Conservation (phyloP, 2,329 filamentous ascomycete genomes). For the Sporothrix sp. region DNA sequence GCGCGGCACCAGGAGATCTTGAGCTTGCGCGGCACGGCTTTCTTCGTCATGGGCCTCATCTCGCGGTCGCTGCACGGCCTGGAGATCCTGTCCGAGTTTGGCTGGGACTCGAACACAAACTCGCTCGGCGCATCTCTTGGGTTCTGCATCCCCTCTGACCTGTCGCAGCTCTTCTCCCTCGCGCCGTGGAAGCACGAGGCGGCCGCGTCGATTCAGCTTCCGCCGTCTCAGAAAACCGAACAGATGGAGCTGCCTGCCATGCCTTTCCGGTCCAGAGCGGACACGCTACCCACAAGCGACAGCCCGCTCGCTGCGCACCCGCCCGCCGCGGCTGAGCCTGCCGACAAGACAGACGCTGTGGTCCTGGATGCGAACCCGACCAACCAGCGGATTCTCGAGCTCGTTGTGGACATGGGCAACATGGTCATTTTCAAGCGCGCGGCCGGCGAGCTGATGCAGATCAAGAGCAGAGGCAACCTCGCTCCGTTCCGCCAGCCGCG, state of each 20-base stretch:
- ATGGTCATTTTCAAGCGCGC: constrained; percentile 86
- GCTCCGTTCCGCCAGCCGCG: constrained; percentile 64
- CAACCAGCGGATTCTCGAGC: constrained; percentile 71
- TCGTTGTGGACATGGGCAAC: constrained; percentile 83
- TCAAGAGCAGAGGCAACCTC: constrained; percentile 66
- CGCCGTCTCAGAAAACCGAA: constrained; percentile 44
- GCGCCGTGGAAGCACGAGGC: constrained; percentile 46
- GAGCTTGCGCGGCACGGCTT: constrained; percentile 88
- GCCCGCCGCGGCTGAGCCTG: constrained; percentile 25
- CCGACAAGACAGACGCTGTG: constrained; percentile 23
- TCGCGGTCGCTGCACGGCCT: constrained; percentile 86
- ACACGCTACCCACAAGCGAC: constrained; percentile 19
- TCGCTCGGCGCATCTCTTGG: constrained; percentile 74
- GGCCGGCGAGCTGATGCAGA: constrained; percentile 67
- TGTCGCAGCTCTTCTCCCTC: constrained; percentile 69
- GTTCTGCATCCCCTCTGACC: constrained; percentile 72
- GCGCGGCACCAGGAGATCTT: constrained; percentile 82
- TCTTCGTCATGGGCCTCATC: constrained; percentile 89
- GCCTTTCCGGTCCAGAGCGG: constrained; percentile 30
- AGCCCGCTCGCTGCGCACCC: constrained; percentile 1
- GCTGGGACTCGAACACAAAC: constrained; percentile 88
- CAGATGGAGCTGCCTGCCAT: constrained; percentile 33
- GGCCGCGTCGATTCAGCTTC: constrained; percentile 38
- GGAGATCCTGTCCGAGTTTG: constrained; percentile 78
- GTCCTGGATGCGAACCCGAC: constrained; percentile 32